A percentile compares a stretch with the other conserved stretches of the same genome.
These are phyloP conservation scores for Chloranthus sessilifolius DNA, from an alignment of 164 flowering plant species.

Conservation along the genomic window DNA sequence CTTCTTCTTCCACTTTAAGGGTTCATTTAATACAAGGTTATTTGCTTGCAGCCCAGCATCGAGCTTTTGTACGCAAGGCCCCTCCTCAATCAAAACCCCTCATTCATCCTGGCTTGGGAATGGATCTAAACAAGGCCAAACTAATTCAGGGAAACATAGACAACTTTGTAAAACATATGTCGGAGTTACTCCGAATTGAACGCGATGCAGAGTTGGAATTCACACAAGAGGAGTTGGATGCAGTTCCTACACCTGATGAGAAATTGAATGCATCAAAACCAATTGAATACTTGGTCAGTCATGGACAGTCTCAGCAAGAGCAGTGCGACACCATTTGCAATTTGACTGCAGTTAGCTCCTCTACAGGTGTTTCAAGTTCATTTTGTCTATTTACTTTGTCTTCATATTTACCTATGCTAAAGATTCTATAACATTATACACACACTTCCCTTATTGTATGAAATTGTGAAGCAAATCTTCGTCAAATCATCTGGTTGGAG, in stretches of 20 bases:
- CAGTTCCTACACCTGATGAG: constrained; percentile 63
- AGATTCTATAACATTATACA: too few relatives aligned
- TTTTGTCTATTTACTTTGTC: neutral
- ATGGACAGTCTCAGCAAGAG: constrained; percentile 89
- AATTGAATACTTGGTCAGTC: constrained; percentile 82
- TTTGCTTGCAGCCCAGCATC: constrained; percentile 66
- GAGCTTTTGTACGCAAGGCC: constrained; percentile 54
- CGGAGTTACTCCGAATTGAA: constrained; percentile 73
- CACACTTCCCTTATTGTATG: too few relatives aligned
- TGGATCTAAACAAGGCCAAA: constrained; percentile 61
- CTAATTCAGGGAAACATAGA: constrained; percentile 70
- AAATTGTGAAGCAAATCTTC: too few relatives aligned
- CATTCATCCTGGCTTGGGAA: constrained; percentile 55
- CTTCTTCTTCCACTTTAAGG: neutral
- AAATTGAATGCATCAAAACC: constrained; percentile 53
- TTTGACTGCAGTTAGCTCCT: constrained; percentile 67
- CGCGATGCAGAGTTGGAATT: constrained; percentile 90
- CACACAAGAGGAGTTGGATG: constrained; percentile 86
- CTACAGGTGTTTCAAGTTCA: constrained; percentile 45
- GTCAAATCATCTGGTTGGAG: too few relatives aligned
- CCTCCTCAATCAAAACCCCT: constrained; percentile 28
- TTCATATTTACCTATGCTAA: neutral
- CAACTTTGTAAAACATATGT: constrained; percentile 60
- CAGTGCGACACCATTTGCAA: constrained; percentile 94
- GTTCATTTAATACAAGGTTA: neutral